These are phyloP conservation scores for Biscogniauxia marginata DNA, from an alignment of 2,329 filamentous ascomycete species.

Conservation along the genomic window DNA sequence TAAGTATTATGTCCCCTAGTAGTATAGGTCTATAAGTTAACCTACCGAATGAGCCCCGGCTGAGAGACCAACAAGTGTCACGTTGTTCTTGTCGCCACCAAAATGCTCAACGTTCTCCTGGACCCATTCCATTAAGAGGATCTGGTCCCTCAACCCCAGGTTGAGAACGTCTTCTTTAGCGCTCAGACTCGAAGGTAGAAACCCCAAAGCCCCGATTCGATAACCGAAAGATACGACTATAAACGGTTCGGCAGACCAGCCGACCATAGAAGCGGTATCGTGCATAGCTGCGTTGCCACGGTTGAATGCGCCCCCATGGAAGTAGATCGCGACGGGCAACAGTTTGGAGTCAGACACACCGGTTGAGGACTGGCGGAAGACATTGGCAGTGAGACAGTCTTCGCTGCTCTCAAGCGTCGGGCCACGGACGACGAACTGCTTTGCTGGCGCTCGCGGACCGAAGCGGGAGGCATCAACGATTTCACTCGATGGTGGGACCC, in stretches of 20 bases:
- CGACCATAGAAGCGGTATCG: constrained; percentile 50
- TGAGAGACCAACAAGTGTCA: constrained; percentile 49
- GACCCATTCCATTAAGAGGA: constrained; percentile 51
- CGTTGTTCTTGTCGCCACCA: constrained; percentile 49
- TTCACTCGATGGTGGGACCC: constrained; percentile 26
- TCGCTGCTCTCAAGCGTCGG: constrained; percentile 22
- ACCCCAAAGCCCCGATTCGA: constrained; percentile 58
- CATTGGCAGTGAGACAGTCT: constrained; percentile 28
- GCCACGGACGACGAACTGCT: constrained; percentile 17
- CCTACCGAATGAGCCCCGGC: constrained; percentile 52
- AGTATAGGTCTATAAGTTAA: not conserved
- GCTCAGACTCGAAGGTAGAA: constrained; percentile 52
- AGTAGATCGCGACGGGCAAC: constrained; percentile 39
- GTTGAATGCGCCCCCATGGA: constrained; percentile 49
- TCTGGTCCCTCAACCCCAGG: constrained; percentile 54
- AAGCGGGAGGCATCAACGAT: constrained; percentile 24
- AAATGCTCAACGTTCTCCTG: constrained; percentile 53
- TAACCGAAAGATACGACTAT: constrained; percentile 51
- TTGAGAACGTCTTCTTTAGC: constrained; percentile 55
- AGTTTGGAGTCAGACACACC: not conserved
- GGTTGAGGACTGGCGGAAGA: constrained; percentile 21
- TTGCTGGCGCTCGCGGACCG: constrained; percentile 23
- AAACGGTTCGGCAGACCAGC: constrained; percentile 43
- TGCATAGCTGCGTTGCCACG: constrained; percentile 40
- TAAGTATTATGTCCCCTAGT: constrained; percentile 6